Evolutionary conservation across 345 rosid species (phyloP), one percentile per base, ranked within the genome.

Genomic region (Hypericum androsaemum): DNA sequence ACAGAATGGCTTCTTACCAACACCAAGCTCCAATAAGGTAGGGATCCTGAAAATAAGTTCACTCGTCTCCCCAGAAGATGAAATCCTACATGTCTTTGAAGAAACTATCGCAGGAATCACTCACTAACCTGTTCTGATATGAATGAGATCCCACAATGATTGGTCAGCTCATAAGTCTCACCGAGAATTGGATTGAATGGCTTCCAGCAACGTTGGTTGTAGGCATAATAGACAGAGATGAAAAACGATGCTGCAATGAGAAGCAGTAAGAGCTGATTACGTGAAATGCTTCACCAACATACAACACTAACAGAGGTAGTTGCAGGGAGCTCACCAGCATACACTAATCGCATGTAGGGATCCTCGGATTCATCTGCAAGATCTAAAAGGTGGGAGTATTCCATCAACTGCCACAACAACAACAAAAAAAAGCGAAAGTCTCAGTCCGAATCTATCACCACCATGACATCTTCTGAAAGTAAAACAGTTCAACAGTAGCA

Each of bases 151-250:
- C 87, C 81, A 35, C 83, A 84, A 73, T 90, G 83, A 69, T 87
- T 84, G 41, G 47, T 62, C 95, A 90, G 42, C 68, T 90, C 96
- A 64, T 77, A 84, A 35, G 96, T 87, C 70, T 90, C 98, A 6
- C 98, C 96, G 56, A 90, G 98, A 76, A 90, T 90, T 50, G 96
- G 98, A 74, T 87, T 90, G 64, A 90, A 90, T 14, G 92, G 96
- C 71, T 90, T 87, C 98, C 98, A 87, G 2, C 95, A 78, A 50
- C 98, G 69, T 69, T 82, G 95, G 67, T 22, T 22, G 32, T 53
- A 76, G 40, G 88, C 92, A 72, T 61, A 77, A 66, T 90, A 90
- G 46, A 90, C 87, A 66, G 98, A 84, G 71, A 90, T 66, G 66
- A 83, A 83, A 87, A 89, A 87, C 49, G 95, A 80, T 51, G 89